These are phyloP conservation scores for Vigna radiata DNA, from an alignment of 306 rosid genomes.

Conservation along the genomic window DNA sequence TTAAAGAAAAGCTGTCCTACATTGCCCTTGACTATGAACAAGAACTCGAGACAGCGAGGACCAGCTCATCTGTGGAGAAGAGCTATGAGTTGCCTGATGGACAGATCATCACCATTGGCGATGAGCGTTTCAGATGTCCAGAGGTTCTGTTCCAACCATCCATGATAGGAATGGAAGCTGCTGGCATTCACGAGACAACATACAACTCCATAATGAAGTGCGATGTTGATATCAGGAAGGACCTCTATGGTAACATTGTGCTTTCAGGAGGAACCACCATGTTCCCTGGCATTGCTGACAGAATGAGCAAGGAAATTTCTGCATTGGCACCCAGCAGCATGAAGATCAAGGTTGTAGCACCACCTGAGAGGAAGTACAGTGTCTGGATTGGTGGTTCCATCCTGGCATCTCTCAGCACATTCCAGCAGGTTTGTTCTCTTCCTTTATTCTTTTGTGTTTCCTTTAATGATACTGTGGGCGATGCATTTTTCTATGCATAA, in stretches of 20 bases:
- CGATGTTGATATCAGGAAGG: constrained; percentile 98
- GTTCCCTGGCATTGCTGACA: constrained; percentile 97
- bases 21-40: constrained; percentile 93
- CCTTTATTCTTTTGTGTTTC: not conserved
- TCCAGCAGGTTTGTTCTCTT: constrained; percentile 85
- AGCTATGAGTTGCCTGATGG: constrained; percentile 98
- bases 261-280: constrained; percentile 99
- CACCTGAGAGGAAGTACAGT: constrained; percentile 99
- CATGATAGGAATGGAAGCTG: constrained; percentile 97
- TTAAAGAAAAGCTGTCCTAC: constrained; percentile 94
- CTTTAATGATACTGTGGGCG: not conserved
- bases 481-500: not conserved
- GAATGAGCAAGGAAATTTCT: constrained; percentile 98
- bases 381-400: constrained; percentile 99
- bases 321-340: constrained; percentile 99
- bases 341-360: constrained; percentile 99
- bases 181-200: constrained; percentile 99
- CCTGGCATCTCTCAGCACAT: constrained; percentile 99
- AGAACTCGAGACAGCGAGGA: constrained; percentile 88
- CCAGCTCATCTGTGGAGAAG: constrained; percentile 97
- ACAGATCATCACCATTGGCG: constrained; percentile 95
- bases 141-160: constrained; percentile 98
- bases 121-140: constrained; percentile 98
- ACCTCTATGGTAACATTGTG: constrained; percentile 94
- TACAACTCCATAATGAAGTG: constrained; percentile 99